Conservation (phyloP, 2,329 filamentous ascomycete genomes). For the Chaetomium strumarium region DNA sequence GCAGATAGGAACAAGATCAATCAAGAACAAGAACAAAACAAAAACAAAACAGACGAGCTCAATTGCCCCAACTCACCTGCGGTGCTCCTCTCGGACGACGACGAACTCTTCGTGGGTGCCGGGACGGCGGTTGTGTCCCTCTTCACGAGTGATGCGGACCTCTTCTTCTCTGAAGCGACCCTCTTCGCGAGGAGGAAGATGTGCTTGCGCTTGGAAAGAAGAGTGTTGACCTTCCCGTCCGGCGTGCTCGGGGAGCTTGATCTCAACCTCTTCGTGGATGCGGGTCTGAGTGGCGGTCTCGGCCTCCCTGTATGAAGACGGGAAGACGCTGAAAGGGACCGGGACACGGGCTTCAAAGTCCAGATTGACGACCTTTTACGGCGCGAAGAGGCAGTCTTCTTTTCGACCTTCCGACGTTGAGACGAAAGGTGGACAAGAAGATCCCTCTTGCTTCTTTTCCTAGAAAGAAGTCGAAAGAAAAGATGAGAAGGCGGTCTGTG, state of each 20-base stretch:
- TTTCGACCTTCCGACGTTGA: slow-evolving; percentile 37
- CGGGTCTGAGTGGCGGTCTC: slow-evolving; percentile 43
- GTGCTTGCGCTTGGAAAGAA: slow-evolving; percentile 59
- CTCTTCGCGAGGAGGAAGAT: slow-evolving; percentile 55
- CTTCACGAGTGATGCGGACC: slow-evolving; percentile 72
- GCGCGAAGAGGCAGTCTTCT: slow-evolving; percentile 40
- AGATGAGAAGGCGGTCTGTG: slow-evolving; percentile 32
- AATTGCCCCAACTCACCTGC: slow-evolving; percentile 43
- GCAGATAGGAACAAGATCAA: slow-evolving; percentile 10
- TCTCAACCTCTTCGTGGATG: slow-evolving; percentile 83
- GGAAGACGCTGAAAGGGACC: slow-evolving; percentile 93
- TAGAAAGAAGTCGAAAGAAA: slow-evolving; percentile 46
- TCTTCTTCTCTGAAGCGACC: slow-evolving; percentile 72
- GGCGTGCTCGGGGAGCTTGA: slow-evolving; percentile 74
- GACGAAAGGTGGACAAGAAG: slow-evolving; percentile 61
- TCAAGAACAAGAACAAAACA: slow-evolving; percentile 15
- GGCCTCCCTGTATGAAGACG: slow-evolving; percentile 32
- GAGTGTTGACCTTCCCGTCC: slow-evolving; percentile 97
- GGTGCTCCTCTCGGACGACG: slow-evolving; percentile 43
- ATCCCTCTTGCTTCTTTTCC: slow-evolving; percentile 39
- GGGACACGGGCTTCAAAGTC: slow-evolving; percentile 99
- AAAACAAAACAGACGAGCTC: slow-evolving; percentile 9
- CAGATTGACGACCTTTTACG: slow-evolving; percentile 83
- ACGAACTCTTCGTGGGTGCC: slow-evolving; percentile 50
- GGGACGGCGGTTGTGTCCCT: slow-evolving; percentile 70